A percentile compares a stretch with the other conserved stretches of the same genome.
Conservation (phyloP, 805 yeast genomes). For the Maudiozyma turicensis region DNA sequence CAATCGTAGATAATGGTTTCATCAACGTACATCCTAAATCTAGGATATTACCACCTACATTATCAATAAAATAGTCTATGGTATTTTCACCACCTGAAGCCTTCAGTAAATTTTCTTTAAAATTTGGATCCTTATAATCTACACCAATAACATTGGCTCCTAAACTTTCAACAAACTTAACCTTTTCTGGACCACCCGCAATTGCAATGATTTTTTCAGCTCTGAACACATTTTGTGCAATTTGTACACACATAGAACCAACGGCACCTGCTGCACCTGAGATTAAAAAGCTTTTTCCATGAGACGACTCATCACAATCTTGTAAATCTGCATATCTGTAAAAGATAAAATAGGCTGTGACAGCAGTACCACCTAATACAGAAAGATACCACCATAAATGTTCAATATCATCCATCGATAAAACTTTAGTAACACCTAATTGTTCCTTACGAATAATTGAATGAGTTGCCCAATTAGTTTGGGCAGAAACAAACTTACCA, state of each 20-base stretch:
- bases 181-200: slow-evolving; percentile 51
- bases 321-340: slow-evolving; percentile 39
- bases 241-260: slow-evolving; percentile 49
- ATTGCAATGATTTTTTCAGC: slow-evolving; percentile 51
- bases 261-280: slow-evolving; percentile 72
- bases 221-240: slow-evolving; percentile 43
- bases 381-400: slow-evolving; percentile 39
- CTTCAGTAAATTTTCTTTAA: slow-evolving; percentile 27
- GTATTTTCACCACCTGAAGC: slow-evolving; percentile 39
- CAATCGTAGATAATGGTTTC: slow-evolving; percentile 35
- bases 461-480: slow-evolving; percentile 42
- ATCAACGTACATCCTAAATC: slow-evolving; percentile 32
- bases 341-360: slow-evolving; percentile 54
- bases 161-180: slow-evolving; percentile 42
- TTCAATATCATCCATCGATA: slow-evolving; percentile 14
- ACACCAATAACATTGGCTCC: slow-evolving; percentile 42
- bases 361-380: slow-evolving; percentile 45
- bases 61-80: slow-evolving; percentile 48
- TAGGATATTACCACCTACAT: slow-evolving; percentile 54
- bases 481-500: slow-evolving; percentile 37
- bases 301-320: slow-evolving; percentile 28
- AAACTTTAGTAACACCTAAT: background rate
- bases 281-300: slow-evolving; percentile 39
- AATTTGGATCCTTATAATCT: slow-evolving; percentile 41
- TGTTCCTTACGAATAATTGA: slow-evolving; percentile 24